Evolutionary conservation across 2,329 filamentous ascomycete species (phyloP), one percentile per base, ranked within the genome.

Genomic region (Xylaria sp.): DNA sequence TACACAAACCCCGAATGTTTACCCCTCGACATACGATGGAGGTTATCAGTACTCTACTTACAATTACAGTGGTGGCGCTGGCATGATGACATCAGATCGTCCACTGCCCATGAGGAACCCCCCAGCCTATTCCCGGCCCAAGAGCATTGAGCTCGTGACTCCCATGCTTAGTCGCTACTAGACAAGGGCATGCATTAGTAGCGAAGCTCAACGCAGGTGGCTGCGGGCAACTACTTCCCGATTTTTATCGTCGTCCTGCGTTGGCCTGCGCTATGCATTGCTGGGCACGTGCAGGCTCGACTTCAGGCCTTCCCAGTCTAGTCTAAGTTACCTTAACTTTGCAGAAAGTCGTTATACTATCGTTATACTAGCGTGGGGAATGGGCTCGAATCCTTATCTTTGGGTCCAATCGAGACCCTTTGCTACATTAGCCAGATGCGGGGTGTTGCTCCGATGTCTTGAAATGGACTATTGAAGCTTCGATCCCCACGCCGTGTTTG

Each of bases 101-200:
- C 88, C 88, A 6, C 79, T 90, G 27, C 88, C 88, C 16, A 83
- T 83, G 10, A 84, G 88, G 57, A 83, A 84, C 59, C 86, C 87
- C 3, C 81, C 84, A 44, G 81, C 82, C 47, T 88, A 88, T 78
- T 83, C 86, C 72, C 82, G 88, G 55, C 87, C 87, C 40, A 88
- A 86, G 79, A 90, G 87, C 79, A 88, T 90, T 73, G 88, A 90
- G 79, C 82, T 90, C 25, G 87, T 90, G 53, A 89, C 88, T 60
- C 88, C 88, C 40, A 84, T 88, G 78, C 77, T 87, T 72, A 82
- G 85, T 61, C 83, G 85, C 73, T 88, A 71, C 75, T 63, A 63
- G 70, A 54, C 50, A 40, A 60, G 5, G 23, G 35, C 50, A 42
- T 47, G 25, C n/a, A 51, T 64, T 51, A 16, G 48, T 18, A 21